A percentile compares a stretch with the other conserved stretches of the same genome.
These are phyloP conservation scores for Sugiyamaella sp. DNA, from an alignment of 1,139 yeast species.

Conservation along the genomic window DNA sequence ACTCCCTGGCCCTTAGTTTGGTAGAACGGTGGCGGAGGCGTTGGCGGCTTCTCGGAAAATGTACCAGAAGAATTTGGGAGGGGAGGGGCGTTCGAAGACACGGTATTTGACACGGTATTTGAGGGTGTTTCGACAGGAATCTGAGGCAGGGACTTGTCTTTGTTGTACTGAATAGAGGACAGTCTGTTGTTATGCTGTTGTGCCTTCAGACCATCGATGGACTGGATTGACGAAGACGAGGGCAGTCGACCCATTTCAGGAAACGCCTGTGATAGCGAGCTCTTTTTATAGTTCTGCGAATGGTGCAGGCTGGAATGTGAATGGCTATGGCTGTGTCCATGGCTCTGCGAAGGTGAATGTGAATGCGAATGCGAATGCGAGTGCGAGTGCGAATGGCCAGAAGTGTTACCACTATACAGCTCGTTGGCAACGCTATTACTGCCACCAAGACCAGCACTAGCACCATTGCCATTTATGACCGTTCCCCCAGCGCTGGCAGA, in stretches of 20 bases:
- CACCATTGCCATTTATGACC: too few species aligned
- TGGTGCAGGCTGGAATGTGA: not conserved
- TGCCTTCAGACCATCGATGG: not conserved
- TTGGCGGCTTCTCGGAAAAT: conserved; percentile 8
- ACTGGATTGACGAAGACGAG: conserved; percentile 12
- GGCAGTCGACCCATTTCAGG: not conserved
- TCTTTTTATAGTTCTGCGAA: not conserved
- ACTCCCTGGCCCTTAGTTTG: not conserved
- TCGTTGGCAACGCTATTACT: too few species aligned
- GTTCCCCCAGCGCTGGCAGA: too few species aligned
- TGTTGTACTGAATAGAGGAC: conserved; percentile 22
- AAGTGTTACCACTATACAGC: too few species aligned
- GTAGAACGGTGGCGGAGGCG: conserved; percentile 17
- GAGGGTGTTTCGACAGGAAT: conserved; percentile 29
- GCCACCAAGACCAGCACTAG: not conserved
- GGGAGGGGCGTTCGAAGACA: too few species aligned
- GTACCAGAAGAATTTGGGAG: too few species aligned
- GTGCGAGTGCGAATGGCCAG: not conserved
- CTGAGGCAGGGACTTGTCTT: conserved; percentile 39
- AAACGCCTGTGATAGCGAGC: not conserved
- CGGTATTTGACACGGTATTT: too few species aligned
- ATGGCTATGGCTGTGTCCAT: not conserved
- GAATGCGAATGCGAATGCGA: not conserved
- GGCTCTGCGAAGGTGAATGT: not conserved
- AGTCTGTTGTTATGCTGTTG: conserved; percentile 11